Percentiles rank a stretch among this genome's conserved stretches.
Evolutionary conservation across 129 eudicot species (phyloP).

Genomic region (Chrysanthemum seticuspe): DNA sequence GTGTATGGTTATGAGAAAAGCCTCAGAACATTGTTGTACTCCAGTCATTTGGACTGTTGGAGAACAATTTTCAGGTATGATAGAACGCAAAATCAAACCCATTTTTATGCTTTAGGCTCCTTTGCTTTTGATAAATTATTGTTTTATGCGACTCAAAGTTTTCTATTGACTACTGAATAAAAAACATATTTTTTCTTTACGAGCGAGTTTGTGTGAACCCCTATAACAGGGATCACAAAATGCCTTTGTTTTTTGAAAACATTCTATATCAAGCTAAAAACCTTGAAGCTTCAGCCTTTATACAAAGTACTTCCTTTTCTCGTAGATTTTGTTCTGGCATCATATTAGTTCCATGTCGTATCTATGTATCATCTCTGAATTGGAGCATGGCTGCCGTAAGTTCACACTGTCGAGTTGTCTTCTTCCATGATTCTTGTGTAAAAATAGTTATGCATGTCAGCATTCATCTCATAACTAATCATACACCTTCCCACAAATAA

Average conservation of each 20-base stretch:
- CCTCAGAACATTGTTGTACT: neutral
- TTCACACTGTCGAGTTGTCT: no score
- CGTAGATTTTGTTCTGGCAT: constrained; percentile 5
- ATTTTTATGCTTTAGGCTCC: neutral
- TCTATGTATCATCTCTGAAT: no score
- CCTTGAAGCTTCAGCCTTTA: neutral
- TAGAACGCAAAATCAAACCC: constrained; percentile 11
- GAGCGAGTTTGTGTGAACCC: neutral
- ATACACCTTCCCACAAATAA: constrained; percentile 7
- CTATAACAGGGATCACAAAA: neutral
- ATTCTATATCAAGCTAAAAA: neutral
- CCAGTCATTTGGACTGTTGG: constrained; percentile 11
- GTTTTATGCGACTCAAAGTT: no score
- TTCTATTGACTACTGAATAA: neutral
- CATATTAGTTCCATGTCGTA: neutral
- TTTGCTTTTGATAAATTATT: neutral
- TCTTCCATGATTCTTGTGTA: neutral
- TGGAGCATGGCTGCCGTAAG: no score
- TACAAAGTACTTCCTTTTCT: constrained; percentile 4
- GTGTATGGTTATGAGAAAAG: constrained; percentile 3
- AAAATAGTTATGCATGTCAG: constrained; percentile 2
- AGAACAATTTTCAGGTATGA: constrained; percentile 17
- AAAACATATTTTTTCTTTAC: no score
- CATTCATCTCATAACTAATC: no score
- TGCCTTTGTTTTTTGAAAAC: neutral